These are phyloP conservation scores for Microcyclospora pomicola DNA, from an alignment of 2,329 filamentous ascomycete species.

Conservation along the genomic window DNA sequence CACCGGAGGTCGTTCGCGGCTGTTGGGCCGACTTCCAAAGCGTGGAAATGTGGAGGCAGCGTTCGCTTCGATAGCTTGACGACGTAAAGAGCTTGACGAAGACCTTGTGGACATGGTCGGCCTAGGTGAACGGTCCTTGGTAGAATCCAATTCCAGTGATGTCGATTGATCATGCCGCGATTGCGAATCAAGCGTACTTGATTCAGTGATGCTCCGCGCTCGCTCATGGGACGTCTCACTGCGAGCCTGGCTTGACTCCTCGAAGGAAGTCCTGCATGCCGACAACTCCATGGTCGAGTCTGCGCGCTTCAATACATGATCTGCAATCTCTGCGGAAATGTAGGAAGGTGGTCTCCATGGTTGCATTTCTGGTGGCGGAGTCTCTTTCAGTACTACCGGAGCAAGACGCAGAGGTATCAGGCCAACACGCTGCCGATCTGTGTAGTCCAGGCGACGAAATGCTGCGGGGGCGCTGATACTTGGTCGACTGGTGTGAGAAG, in stretches of 20 bases:
- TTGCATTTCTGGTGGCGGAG: constrained; percentile 9
- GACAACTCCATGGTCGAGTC: too few species aligned
- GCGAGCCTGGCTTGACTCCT: too few species aligned
- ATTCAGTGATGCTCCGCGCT: too few species aligned
- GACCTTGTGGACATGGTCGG: constrained; percentile 8
- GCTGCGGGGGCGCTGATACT: constrained; percentile 13
- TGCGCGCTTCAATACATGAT: not conserved
- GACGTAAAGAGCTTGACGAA: constrained; percentile 20
- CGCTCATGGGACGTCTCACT: too few species aligned
- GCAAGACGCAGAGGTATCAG: constrained; percentile 16
- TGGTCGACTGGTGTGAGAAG: constrained; percentile 9
- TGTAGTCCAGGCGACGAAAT: constrained; percentile 15
- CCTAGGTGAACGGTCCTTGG: constrained; percentile 1
- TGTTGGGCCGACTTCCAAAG: constrained; percentile 10
- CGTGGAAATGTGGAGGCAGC: constrained; percentile 4
- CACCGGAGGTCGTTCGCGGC: constrained; percentile 24
- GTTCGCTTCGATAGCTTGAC: constrained; percentile 17
- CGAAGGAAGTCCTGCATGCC: too few species aligned
- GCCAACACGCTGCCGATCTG: constrained; percentile 17
- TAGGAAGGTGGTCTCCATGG: constrained; percentile 1
- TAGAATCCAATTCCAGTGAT: too few species aligned
- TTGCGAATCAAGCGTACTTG: too few species aligned
- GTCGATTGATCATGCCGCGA: too few species aligned
- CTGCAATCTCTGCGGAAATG: not conserved
- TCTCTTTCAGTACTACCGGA: constrained; percentile 13